These are phyloP conservation scores for Acer campestre DNA, from an alignment of 345 rosid genomes.

Conservation along the genomic window DNA sequence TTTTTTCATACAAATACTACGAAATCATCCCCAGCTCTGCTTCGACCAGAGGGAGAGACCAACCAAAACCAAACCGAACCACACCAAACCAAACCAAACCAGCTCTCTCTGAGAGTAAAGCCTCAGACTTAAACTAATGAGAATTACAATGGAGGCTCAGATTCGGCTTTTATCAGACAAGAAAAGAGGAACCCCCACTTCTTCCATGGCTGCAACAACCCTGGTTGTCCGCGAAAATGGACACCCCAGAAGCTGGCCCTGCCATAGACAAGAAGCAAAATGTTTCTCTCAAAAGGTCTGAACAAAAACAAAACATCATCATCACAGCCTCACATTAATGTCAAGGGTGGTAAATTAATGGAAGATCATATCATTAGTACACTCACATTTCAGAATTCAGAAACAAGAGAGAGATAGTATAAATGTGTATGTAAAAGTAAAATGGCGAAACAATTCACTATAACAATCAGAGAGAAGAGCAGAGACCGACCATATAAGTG, in stretches of 20 bases:
- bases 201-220: slow-evolving; percentile 11
- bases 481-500: background rate
- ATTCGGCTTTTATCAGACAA: slow-evolving; percentile 1
- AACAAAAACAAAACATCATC: background rate
- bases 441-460: background rate
- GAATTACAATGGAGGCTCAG: slow-evolving; percentile 15
- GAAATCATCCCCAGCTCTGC: background rate
- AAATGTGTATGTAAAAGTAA: no score
- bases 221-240: background rate
- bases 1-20: background rate
- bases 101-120: background rate
- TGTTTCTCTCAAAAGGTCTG: background rate
- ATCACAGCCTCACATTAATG: background rate
- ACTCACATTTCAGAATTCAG: no score
- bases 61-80: background rate
- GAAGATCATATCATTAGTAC: no score
- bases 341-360: no score
- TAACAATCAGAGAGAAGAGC: slow-evolving; percentile 1
- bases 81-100: background rate
- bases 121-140: slow-evolving; percentile 8
- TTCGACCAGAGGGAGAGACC: background rate
- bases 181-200: background rate
- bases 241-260: background rate
- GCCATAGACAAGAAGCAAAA: background rate
- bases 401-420: no score